Base-by-base conservation (phyloP, 176 grass and related monocot species). In the Leersia perrieri region DNA sequence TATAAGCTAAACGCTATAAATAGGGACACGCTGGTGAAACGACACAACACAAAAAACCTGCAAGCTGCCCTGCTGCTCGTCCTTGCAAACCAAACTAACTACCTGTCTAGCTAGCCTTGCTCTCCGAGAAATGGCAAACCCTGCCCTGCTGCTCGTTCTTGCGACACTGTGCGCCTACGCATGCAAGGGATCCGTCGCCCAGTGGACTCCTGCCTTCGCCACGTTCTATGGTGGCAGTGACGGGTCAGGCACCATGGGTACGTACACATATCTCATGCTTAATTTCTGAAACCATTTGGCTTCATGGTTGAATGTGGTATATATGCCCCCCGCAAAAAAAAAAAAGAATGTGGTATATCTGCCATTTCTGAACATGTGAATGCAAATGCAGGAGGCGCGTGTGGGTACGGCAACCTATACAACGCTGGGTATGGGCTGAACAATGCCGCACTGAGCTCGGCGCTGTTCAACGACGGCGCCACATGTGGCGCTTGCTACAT, bases 321-420 rank as follows among this genome's bases (percentile, higher is more conserved):
- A n/a, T n/a, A n/a, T n/a, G n/a, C n/a, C n/a, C n/a, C n/a, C n/a
- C n/a, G n/a, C n/a, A n/a, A n/a, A n/a, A n/a, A n/a, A n/a, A n/a
- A n/a, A n/a, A n/a, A n/a, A n/a, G n/a, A n/a, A n/a, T n/a, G n/a
- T n/a, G n/a, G n/a, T n/a, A n/a, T n/a, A n/a, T n/a, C n/a, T n/a
- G n/a, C n/a, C n/a, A n/a, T n/a, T n/a, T n/a, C n/a, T n/a, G n/a
- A n/a, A n/a, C n/a, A n/a, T n/a, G n/a, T n/a, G n/a, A n/a, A n/a
- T n/a, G n/a, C n/a, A n/a, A 32, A 41, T 49, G 73, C 66, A 93
- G 85, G 82, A 6, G 88, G 91, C 18, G 91, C 88, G 31, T 94
- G 91, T 25, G 91, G 91, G 33, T 94, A 90, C 9, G 82, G 79
- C 11, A 86, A 94, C 75, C 39, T 94, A 74, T 90, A 90, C 69